Evolutionary conservation across 2,329 filamentous ascomycete species (phyloP), one percentile per base, ranked within the genome.

Genomic region (Fusarium denticulatum): DNA sequence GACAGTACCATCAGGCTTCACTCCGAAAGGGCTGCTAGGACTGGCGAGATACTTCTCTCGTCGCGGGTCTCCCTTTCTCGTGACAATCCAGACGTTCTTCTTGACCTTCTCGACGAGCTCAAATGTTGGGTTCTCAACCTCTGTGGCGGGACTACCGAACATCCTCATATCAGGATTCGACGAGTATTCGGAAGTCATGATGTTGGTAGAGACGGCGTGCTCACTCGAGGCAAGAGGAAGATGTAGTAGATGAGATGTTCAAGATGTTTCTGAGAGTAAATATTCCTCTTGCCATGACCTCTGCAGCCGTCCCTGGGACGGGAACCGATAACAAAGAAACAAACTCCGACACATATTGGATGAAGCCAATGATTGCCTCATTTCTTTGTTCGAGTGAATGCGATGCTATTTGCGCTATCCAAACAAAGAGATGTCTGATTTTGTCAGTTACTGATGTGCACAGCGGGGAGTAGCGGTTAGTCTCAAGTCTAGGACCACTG

Each of bases 21-120:
- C 68, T 12, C 50, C 37, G 14, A 52, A 70, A 12, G 52, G 65
- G 37, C n/a, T 67, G 39, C 64, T 64, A 15, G 60, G 71, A 62
- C 53, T 67, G 22, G 81, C 83, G 26, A 86, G 70, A 68, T 83
- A 82, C 43, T 78, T 68, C 43, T 80, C 77, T 53, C 78, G 77
- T 55, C 82, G 79, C 12, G 74, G 71, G n/a, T 79, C 77, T 30
- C 70, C 71, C 28, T n/a, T 58, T 36, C 70, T 74, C 34, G 64
- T 69, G 46, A 83, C 81, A 37, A 84, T 72, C 79, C 79, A 82
- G 22, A 80, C 68, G 50, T 76, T 73, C n/a, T 77, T 59, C 10
- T 67, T 67, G 30, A 82, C 58, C 53, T 74, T 60, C 45, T 81
- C 80, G 69, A 80, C 32, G n/a, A 82, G 78, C 28, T 77, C 75